Percentiles rank a stretch among this genome's conserved stretches.
These are phyloP conservation scores for Penicillium verhagenii DNA, from an alignment of 495 filamentous ascomycete species.

Conservation along the genomic window DNA sequence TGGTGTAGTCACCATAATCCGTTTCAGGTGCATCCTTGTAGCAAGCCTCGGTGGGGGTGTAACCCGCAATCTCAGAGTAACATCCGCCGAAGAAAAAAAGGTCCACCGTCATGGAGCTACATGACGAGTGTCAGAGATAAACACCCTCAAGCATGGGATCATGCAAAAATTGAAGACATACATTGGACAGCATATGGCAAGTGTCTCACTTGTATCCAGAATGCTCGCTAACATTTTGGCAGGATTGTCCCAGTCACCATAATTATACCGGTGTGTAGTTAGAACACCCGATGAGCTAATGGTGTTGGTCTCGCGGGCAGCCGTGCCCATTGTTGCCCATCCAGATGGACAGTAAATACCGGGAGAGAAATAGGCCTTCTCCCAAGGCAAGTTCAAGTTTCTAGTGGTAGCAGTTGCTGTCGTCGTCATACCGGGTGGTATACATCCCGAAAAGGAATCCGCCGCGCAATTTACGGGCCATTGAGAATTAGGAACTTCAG, in stretches of 20 bases:
- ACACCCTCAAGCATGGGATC: background rate
- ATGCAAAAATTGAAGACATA: background rate
- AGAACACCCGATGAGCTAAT: background rate
- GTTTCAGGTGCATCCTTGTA: background rate
- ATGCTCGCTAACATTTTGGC: background rate
- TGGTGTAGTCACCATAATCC: too few species aligned
- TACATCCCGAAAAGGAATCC: background rate
- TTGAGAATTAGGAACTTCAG: background rate
- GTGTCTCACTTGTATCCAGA: background rate
- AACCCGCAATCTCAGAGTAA: background rate
- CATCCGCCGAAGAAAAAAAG: background rate
- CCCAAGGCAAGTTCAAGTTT: background rate
- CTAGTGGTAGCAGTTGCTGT: background rate
- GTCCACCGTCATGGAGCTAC: background rate
- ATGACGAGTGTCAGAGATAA: background rate
- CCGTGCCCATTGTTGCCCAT: constrained; percentile 2
- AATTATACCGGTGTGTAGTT: background rate
- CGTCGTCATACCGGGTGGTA: background rate
- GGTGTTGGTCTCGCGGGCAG: background rate
- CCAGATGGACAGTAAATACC: constrained; percentile 4
- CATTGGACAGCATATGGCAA: background rate
- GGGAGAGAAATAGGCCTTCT: background rate
- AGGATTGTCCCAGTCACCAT: background rate
- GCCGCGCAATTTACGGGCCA: background rate
- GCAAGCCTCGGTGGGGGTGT: background rate